Conservation (phyloP, 2,329 filamentous ascomycete species). For the Tolypocladium amazonense region DNA sequence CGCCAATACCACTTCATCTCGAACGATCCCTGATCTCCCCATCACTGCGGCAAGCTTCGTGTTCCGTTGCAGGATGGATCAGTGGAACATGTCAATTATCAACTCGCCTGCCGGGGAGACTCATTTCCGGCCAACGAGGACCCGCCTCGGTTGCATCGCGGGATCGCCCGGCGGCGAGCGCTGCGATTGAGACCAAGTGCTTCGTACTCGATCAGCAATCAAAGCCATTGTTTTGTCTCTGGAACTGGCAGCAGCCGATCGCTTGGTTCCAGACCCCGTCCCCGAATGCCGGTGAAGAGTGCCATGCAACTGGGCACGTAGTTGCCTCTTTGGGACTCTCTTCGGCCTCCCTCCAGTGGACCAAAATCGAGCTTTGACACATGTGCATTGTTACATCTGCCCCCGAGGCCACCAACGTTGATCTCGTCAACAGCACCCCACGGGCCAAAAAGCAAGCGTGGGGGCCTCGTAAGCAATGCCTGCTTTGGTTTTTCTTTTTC, state of each 20-base stretch:
- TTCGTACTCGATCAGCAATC: background rate
- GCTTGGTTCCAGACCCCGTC: background rate
- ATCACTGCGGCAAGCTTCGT: background rate
- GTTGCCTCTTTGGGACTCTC: background rate
- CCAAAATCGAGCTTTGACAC: background rate
- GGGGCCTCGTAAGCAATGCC: background rate
- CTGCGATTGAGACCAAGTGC: background rate
- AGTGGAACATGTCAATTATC: background rate
- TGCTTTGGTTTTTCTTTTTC: background rate
- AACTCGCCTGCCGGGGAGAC: background rate
- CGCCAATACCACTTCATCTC: background rate
- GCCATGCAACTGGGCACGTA: background rate
- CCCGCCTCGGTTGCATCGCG: background rate
- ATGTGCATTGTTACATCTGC: background rate
- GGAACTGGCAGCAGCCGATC: background rate
- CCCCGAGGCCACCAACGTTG: background rate
- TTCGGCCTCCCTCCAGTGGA: background rate
- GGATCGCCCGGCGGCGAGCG: background rate
- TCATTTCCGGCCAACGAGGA: background rate
- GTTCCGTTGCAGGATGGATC: background rate
- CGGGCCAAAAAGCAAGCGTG: background rate
- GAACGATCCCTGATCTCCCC: background rate
- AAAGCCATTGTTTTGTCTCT: background rate
- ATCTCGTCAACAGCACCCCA: background rate
- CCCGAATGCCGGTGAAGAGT: too few relatives aligned